A percentile compares a stretch with the other conserved stretches of the same genome.
These are phyloP conservation scores for Pelargonium cotyledonis DNA, from an alignment of 441 rosid genomes.

Conservation along the genomic window DNA sequence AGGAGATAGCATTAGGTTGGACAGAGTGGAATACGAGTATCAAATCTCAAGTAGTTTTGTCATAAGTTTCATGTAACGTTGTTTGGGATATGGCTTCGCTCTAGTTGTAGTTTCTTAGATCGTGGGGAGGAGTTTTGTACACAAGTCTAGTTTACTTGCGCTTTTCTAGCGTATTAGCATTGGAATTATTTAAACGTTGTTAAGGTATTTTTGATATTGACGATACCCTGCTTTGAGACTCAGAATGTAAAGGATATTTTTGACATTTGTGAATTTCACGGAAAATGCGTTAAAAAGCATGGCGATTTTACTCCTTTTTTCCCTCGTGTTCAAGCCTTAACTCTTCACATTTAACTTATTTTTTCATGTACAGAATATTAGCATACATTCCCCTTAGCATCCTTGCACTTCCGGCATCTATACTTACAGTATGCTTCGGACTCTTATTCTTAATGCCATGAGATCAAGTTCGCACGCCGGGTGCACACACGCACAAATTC, in stretches of 20 bases:
- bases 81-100: no score
- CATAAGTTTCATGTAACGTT: no score
- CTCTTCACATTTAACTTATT: background rate
- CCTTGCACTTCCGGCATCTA: constrained; percentile 31
- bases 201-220: background rate
- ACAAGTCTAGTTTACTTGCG: no score
- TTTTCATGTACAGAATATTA: constrained; percentile 20
- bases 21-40: no score
- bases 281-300: no score
- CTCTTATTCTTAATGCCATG: background rate
- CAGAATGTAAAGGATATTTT: background rate
- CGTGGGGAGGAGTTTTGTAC: no score
- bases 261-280: background rate
- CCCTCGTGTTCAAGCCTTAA: background rate
- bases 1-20: no score
- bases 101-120: no score
- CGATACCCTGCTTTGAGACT: background rate
- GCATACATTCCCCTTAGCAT: constrained; percentile 29
- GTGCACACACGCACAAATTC: no score
- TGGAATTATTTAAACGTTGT: background rate
- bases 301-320: background rate
- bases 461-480: background rate
- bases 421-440: constrained; percentile 26
- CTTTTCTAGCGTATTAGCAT: no score
- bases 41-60: no score